These are phyloP conservation scores for Mariannaea elegans DNA, from an alignment of 2,329 filamentous ascomycete genomes.

Conservation along the genomic window DNA sequence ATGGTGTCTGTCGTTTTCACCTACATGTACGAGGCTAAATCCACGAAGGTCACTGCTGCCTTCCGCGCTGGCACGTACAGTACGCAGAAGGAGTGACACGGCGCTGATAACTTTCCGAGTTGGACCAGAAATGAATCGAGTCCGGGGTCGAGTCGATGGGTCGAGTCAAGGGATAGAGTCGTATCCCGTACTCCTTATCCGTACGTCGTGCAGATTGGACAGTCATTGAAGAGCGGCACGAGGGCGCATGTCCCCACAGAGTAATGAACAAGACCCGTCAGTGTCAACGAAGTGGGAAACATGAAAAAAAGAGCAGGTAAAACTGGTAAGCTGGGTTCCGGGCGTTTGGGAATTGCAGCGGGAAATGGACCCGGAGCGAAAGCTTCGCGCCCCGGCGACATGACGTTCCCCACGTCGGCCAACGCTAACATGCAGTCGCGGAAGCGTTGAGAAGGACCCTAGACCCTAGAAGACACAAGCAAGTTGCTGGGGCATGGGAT, in stretches of 20 bases:
- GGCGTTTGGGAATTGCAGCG: constrained; percentile 25
- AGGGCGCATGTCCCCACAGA: no score
- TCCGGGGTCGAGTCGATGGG: no score
- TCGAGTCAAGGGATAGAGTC: no score
- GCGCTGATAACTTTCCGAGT: no score
- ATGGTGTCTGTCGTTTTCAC: neutral
- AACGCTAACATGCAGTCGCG: neutral
- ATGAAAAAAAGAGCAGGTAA: constrained; percentile 4
- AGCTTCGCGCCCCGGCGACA: constrained; percentile 8
- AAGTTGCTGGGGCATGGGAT: neutral
- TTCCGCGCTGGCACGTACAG: no score
- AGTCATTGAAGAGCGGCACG: no score
- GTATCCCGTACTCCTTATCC: no score
- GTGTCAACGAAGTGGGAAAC: no score
- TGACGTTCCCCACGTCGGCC: constrained; percentile 1
- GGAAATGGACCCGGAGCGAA: constrained; percentile 20
- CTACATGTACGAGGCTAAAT: neutral
- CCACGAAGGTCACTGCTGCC: neutral
- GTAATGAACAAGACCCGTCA: no score
- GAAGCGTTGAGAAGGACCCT: neutral
- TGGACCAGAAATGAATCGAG: no score
- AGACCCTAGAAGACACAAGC: neutral
- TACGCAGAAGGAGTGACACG: no score
- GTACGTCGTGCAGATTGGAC: no score
- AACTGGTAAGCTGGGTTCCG: constrained; percentile 15